These are phyloP conservation scores for Agaricus sinodeliciosus DNA, from an alignment of 768 basidiomycete genomes.

Conservation along the genomic window DNA sequence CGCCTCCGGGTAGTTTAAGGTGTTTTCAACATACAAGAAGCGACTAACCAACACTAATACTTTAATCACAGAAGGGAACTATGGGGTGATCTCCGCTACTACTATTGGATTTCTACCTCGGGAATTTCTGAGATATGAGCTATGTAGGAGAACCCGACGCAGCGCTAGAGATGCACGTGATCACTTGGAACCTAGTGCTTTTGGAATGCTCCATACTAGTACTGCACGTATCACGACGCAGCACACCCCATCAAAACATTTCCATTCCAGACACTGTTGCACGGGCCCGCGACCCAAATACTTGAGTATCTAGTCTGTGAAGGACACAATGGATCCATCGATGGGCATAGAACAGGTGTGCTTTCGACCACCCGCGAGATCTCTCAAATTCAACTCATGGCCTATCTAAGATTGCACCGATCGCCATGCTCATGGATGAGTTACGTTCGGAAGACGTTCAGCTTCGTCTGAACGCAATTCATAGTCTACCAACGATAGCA, in stretches of 20 bases:
- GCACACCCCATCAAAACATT: neutral
- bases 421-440: conserved; percentile 97
- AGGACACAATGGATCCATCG: conserved; percentile 51
- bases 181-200: neutral
- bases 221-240: conserved; percentile 1
- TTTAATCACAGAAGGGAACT: too few relatives aligned
- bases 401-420: conserved; percentile 71
- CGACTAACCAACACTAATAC: too few relatives aligned
- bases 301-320: conserved; percentile 14
- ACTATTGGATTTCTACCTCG: too few relatives aligned
- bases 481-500: conserved; percentile 96
- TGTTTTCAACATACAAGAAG: too few relatives aligned
- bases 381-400: conserved; percentile 17
- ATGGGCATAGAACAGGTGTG: conserved; percentile 66
- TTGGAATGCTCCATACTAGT: neutral
- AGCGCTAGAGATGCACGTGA: conserved; percentile 4
- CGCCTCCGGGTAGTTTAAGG: too few relatives aligned
- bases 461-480: conserved; percentile 92
- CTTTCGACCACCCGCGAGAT: conserved; percentile 12
- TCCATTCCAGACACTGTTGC: neutral
- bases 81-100: neutral
- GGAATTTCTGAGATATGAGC: too few relatives aligned
- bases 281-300: neutral
- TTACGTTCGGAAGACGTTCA: conserved; percentile 96
- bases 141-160: too few relatives aligned